Evolutionary conservation across 805 yeast genomes (phyloP).

Genomic region (Wickerhamomyces bovis): DNA sequence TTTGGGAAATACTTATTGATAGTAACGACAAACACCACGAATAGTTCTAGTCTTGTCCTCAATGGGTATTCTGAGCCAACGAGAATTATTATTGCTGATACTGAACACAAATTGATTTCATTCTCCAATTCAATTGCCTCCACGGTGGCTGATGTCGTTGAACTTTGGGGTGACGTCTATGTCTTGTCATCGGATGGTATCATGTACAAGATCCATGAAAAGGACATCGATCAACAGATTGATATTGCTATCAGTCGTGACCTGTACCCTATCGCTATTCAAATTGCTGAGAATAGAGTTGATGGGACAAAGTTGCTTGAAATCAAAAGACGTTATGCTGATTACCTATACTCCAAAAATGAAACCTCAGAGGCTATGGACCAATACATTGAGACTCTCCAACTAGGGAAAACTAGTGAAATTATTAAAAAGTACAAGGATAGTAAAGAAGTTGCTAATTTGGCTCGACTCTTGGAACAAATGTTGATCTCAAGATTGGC

Average conservation of each 20-base stretch:
- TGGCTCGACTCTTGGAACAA: conserved; percentile 58
- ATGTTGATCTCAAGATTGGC: conserved; percentile 52
- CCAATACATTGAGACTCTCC: conserved; percentile 61
- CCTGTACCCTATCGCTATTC: conserved; percentile 65
- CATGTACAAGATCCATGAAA: conserved; percentile 61
- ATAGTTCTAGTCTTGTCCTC: conserved; percentile 27
- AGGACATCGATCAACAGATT: conserved; percentile 59
- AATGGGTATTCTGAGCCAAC: conserved; percentile 37
- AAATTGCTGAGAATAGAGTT: conserved; percentile 43
- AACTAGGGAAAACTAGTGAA: conserved; percentile 58
- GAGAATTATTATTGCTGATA: conserved; percentile 61
- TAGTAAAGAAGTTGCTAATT: conserved; percentile 59
- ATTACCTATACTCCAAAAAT: conserved; percentile 59
- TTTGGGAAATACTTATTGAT: conserved; percentile 54
- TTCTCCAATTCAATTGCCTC: conserved; percentile 65
- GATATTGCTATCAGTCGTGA: conserved; percentile 64
- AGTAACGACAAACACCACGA: conserved; percentile 41
- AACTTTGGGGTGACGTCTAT: conserved; percentile 50
- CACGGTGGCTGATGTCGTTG: conserved; percentile 52
- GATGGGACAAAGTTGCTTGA: conserved; percentile 28
- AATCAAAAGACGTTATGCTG: conserved; percentile 60
- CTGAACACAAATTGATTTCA: conserved; percentile 61
- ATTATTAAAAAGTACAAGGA: conserved; percentile 76
- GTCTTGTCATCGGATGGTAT: conserved; percentile 72
- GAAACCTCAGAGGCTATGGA: conserved; percentile 64